Evolutionary conservation across 2,329 filamentous ascomycete species (phyloP).

Genomic region (Xylariaceae sp.): DNA sequence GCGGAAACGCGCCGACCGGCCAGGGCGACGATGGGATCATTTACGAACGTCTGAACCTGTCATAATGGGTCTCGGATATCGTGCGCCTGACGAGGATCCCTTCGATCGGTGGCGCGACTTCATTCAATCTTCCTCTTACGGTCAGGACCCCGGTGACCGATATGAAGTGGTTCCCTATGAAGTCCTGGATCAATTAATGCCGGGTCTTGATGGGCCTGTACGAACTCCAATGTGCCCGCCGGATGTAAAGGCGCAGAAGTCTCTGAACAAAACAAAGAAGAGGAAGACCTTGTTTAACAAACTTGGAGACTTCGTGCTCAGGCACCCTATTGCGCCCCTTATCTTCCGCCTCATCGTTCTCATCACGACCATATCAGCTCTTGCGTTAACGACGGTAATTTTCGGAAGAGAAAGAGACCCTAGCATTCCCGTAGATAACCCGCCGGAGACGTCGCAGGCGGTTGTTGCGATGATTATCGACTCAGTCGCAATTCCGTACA

Average conservation of each 20-base stretch:
- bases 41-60: constrained; percentile 54
- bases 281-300: constrained; percentile 42
- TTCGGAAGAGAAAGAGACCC: constrained; percentile 51
- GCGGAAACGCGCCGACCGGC: constrained; percentile 42
- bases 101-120: constrained; percentile 49
- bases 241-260: constrained; percentile 33
- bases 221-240: constrained; percentile 36
- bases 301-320: constrained; percentile 64
- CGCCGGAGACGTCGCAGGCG: constrained; percentile 65
- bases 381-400: constrained; percentile 73
- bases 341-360: constrained; percentile 78
- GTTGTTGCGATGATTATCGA: constrained; percentile 88
- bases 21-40: constrained; percentile 55
- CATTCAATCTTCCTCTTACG: constrained; percentile 49
- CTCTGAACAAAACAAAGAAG: constrained; percentile 32
- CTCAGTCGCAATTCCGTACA: constrained; percentile 81
- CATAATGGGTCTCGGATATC: constrained; percentile 47
- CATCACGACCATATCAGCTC: constrained; percentile 72
- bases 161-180: constrained; percentile 45
- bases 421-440: constrained; percentile 33
- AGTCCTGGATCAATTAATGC: constrained; percentile 34
- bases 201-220: constrained; percentile 37
- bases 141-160: constrained; percentile 42
- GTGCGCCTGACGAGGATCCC: constrained; percentile 37
- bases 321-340: constrained; percentile 79